Evolutionary conservation across 768 basidiomycete genomes (phyloP).

Genomic region (Termitomyces bulborhizus): DNA sequence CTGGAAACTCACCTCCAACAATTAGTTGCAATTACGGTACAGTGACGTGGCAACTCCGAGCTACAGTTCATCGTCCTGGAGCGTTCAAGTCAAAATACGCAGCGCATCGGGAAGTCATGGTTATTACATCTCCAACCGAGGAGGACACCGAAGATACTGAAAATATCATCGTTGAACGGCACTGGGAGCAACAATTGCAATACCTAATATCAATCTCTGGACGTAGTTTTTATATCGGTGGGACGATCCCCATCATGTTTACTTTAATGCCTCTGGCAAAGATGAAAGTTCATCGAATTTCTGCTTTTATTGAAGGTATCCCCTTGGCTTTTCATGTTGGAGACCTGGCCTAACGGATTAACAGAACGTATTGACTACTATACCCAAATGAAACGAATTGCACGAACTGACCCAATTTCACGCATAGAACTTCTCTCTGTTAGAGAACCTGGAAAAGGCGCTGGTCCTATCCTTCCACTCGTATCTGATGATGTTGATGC

Average conservation of each 20-base stretch:
- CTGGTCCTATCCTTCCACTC: conserved; percentile 70
- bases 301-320: conserved; percentile 77
- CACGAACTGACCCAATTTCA: conserved; percentile 60
- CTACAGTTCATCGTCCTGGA: conserved; percentile 78
- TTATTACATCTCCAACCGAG: conserved; percentile 72
- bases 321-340: neutral
- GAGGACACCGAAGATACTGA: conserved; percentile 82
- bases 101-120: conserved; percentile 63
- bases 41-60: conserved; percentile 75
- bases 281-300: conserved; percentile 71
- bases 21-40: conserved; percentile 70
- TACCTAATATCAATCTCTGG: conserved; percentile 74
- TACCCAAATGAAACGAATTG: conserved; percentile 58
- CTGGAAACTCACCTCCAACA: conserved; percentile 72
- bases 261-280: conserved; percentile 82
- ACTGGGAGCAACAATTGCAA: conserved; percentile 87
- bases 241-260: conserved; percentile 71
- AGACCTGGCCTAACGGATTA: neutral
- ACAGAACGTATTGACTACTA: conserved; percentile 82
- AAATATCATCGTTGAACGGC: conserved; percentile 77
- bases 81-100: conserved; percentile 68
- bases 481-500: conserved; percentile 61
- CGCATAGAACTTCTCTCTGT: conserved; percentile 60
- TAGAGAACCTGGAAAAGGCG: conserved; percentile 47
- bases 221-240: conserved; percentile 78